Base-by-base conservation (phyloP, 2,329 filamentous ascomycete species). In the Botrytis porri region DNA sequence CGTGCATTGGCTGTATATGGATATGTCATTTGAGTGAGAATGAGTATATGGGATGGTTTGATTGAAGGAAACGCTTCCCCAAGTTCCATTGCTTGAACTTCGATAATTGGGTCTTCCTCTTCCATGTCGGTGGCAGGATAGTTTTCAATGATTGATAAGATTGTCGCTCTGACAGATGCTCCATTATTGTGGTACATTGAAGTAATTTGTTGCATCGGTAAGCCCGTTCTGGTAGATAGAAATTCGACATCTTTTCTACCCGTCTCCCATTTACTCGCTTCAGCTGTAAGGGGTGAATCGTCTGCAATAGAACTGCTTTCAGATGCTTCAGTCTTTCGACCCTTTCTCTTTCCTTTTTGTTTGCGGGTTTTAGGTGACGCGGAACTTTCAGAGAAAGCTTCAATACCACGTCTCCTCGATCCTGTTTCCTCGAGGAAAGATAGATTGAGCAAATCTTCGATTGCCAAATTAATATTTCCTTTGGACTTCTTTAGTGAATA, bases 391-490 rank as follows among this genome's bases (percentile, higher is more conserved):
- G 88, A 89, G 80, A 97, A 97, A 0, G 88, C 94, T 73, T 98
- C 94, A n/a, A 98, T 85, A 0, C 94, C 93, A 80, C 92, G 95
- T 1, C 86, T 84, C 1, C 87, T 84, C 71, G 88, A 85, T 0
- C 88, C 88, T 1, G 85, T 87, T 73, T 94, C 89, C 73, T 93
- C 89, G 7, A 98, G 89, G 79, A 91, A 94, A 32, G 92, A 89
- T 22, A 93, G 86, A 76, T 92, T 97, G 45, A 98, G 86, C 20
- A 98, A 84, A 73, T 94, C 90, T 77, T 97, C 94, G 75, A 97
- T 90, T 1, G 93, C 89, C 22, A 86, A 85, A 73, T 90, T 88
- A 57, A 93, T 88, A 76, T 93, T 88, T 0, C 90, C 88, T 18
- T 88, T 85, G 43, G 86, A 88, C 78, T 93, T 93, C 76, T 88